Conservation (phyloP, 2,329 filamentous ascomycete genomes). For the Hymenoscyphus fraxineus region DNA sequence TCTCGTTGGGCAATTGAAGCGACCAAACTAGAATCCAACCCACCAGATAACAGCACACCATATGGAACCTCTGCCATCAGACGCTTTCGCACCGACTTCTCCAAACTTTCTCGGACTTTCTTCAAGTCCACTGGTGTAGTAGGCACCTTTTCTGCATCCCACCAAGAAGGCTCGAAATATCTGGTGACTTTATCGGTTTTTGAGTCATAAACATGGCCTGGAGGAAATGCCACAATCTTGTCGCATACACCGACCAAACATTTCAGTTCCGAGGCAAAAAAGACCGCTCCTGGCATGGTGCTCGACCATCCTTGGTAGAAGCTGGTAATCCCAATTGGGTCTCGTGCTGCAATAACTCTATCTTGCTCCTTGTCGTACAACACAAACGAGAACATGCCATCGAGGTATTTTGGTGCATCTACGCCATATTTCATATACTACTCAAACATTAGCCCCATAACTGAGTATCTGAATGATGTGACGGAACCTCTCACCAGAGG, state of each 20-base stretch:
- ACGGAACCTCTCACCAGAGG: slow-evolving; percentile 64
- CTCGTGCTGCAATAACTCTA: slow-evolving; percentile 87
- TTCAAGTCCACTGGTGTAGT: slow-evolving; percentile 79
- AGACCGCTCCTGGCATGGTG: slow-evolving; percentile 75
- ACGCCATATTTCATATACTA: slow-evolving; percentile 90
- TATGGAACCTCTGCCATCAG: slow-evolving; percentile 99
- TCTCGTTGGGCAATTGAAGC: slow-evolving; percentile 94
- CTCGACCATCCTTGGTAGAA: slow-evolving; percentile 95
- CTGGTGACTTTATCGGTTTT: slow-evolving; percentile 78
- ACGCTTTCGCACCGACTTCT: slow-evolving; percentile 90
- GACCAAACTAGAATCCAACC: slow-evolving; percentile 91
- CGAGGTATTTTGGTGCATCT: slow-evolving; percentile 87
- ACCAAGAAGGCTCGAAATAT: slow-evolving; percentile 92
- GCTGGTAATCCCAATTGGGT: slow-evolving; percentile 95
- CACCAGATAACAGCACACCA: slow-evolving; percentile 90
- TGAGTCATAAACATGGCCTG: slow-evolving; percentile 94
- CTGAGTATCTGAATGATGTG: slow-evolving; percentile 17
- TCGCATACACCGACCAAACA: slow-evolving; percentile 91
- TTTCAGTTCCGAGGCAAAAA: slow-evolving; percentile 97
- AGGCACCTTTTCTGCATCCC: slow-evolving; percentile 77
- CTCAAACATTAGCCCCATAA: slow-evolving; percentile 15
- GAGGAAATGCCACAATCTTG: slow-evolving; percentile 89
- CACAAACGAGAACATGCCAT: slow-evolving; percentile 99
- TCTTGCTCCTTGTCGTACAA: slow-evolving; percentile 94
- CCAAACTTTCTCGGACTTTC: slow-evolving; percentile 73